These are phyloP conservation scores for Diaporthe citriasiana DNA, from an alignment of 2,329 filamentous ascomycete species.

Conservation along the genomic window DNA sequence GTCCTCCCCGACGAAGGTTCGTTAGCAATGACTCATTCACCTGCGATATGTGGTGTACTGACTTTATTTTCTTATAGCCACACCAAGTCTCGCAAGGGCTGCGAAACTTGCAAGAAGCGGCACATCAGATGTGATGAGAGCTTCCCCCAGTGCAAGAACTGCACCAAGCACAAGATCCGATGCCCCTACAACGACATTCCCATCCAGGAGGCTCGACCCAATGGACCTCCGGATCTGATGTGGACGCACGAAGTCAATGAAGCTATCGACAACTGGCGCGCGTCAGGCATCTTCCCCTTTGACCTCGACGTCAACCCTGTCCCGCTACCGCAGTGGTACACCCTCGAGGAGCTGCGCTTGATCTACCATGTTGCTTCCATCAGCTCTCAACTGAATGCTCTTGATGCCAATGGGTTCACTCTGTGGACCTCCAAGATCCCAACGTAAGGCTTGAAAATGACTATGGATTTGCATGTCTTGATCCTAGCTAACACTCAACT, in stretches of 20 bases:
- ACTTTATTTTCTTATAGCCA: constrained; percentile 71
- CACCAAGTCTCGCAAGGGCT: constrained; percentile 98
- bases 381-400: constrained; percentile 83
- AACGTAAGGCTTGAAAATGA: constrained; percentile 71
- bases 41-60: constrained; percentile 42
- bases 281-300: constrained; percentile 88
- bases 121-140: constrained; percentile 99
- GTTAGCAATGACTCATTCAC: constrained; percentile 46
- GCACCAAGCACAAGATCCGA: constrained; percentile 98
- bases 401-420: constrained; percentile 86
- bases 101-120: constrained; percentile 96
- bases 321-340: constrained; percentile 79
- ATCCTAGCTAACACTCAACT: constrained; percentile 44
- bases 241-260: constrained; percentile 90
- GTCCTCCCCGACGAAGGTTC: constrained; percentile 82
- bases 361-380: constrained; percentile 92
- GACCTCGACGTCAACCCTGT: constrained; percentile 83
- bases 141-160: constrained; percentile 99
- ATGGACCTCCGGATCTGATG: constrained; percentile 78
- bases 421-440: constrained; percentile 95
- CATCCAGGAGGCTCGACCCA: constrained; percentile 73
- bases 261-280: constrained; percentile 85
- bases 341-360: constrained; percentile 84
- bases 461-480: constrained; percentile 38
- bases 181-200: constrained; percentile 97